These are phyloP conservation scores for Petunia hybrid DNA, from an alignment of 305 asterid genomes.

Conservation along the genomic window DNA sequence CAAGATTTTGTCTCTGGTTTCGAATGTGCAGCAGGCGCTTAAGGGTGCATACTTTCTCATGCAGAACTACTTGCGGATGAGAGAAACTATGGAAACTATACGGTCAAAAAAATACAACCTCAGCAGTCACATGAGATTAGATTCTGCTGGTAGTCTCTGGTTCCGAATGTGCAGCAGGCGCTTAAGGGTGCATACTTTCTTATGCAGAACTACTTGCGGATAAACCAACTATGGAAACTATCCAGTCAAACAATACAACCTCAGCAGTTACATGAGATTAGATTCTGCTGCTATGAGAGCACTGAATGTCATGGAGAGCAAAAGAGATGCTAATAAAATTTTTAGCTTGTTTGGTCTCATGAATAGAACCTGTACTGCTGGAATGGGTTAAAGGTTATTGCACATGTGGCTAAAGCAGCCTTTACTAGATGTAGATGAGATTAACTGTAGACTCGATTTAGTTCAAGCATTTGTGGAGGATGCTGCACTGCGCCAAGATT, in stretches of 20 bases:
- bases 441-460: constrained; percentile 79
- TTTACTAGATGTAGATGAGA: constrained; percentile 75
- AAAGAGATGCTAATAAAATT: constrained; percentile 93
- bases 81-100: constrained; percentile 84
- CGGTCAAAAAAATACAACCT: constrained; percentile 61
- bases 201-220: constrained; percentile 90
- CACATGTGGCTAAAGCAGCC: constrained; percentile 98
- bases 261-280: constrained; percentile 89
- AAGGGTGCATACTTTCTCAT: constrained; percentile 75
- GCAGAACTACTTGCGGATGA: constrained; percentile 91
- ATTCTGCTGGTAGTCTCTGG: constrained; percentile 86
- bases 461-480: constrained; percentile 98
- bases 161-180: constrained; percentile 82
- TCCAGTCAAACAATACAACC: constrained; percentile 65
- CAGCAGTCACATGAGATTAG: constrained; percentile 91
- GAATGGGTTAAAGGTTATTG: constrained; percentile 95
- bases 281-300: constrained; percentile 99
- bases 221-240: constrained; percentile 84
- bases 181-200: constrained; percentile 75
- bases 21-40: constrained; percentile 83
- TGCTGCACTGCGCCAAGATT: constrained; percentile 77
- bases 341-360: constrained; percentile 96
- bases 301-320: constrained; percentile 96
- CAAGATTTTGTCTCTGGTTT: constrained; percentile 83
- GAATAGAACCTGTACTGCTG: constrained; percentile 96